phyloP scores from a whole-genome alignment of 2,329 filamentous ascomycete species.

The Diaporthe humulicola region DNA sequence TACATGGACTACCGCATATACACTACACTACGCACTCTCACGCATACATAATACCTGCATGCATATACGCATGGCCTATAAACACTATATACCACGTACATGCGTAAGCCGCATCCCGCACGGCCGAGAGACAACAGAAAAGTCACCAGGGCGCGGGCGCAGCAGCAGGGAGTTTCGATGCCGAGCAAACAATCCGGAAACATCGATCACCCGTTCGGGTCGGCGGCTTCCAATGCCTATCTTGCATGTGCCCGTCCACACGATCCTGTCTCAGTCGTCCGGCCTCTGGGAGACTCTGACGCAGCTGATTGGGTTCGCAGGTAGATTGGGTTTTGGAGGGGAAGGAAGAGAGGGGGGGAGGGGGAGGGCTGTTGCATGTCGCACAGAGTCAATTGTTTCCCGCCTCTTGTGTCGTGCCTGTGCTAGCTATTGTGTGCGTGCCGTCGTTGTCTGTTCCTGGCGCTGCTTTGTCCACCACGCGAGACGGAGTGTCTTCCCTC shows the following conservation, averaged over 20 bases:
- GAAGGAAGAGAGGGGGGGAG: background rate
- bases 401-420: background rate
- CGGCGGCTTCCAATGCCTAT: constrained; percentile 26
- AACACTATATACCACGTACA: background rate
- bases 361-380: background rate
- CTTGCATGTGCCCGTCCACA: constrained; percentile 30
- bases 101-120: constrained; percentile 19
- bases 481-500: background rate
- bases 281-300: background rate
- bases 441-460: background rate
- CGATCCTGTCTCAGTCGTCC: constrained; percentile 32
- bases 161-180: background rate
- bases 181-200: constrained; percentile 14
- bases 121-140: background rate
- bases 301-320: constrained; percentile 29
- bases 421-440: background rate
- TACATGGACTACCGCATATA: background rate
- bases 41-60: background rate
- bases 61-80: background rate
- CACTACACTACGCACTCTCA: background rate
- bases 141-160: background rate
- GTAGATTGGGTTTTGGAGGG: constrained; percentile 25
- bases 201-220: constrained; percentile 3
- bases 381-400: constrained; percentile 8
- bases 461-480: background rate